Evolutionary conservation across 306 rosid genomes (phyloP), one percentile per base, ranked within the genome.

Genomic region (Lagenaria siceraria): DNA sequence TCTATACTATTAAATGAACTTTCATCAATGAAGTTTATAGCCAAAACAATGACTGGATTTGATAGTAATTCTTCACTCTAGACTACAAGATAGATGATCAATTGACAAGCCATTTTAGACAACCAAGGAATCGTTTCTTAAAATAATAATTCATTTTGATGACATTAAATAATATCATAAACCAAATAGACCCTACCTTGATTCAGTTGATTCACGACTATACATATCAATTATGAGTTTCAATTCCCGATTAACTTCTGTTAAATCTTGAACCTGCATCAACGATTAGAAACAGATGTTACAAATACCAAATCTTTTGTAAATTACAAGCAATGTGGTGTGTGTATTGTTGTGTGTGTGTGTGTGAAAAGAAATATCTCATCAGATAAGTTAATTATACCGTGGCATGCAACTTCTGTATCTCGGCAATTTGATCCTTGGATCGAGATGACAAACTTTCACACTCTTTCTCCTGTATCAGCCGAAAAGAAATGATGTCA

Each of bases 141-240:
- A 5, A 19, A 73, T n/a, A 27, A 31, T 19, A 29, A 51, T 52
- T 49, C 43, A 27, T 48, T 71, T 48, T 48, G 24, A 7, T 25
- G 40, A 72, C 15, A 18, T 15, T 33, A 65, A 17, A 46, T 15
- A 70, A 43, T 48, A 18, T 68, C 19, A 68, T 49, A 63, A 84
- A 64, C 75, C 49, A 85, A 74, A 66, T 55, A 33, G 63, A 15
- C 65, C 63, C 87, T 82, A 96, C 99, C 99, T 90, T 66, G 97
- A 83, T 78, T 92, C 97, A 83, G 89, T 84, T 73, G 95, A 85
- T 82, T 96, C 99, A 68, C 84, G 91, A 83, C 90, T 90, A 86
- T 84, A 92, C 97, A 92, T 92, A 76, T 82, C 94, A 85, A 87
- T 64, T 48, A 96, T 83, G 87, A 96, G 90, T 82, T 84, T 85